These are phyloP conservation scores for Paxillus involutus DNA, from an alignment of 768 basidiomycete genomes.

Conservation along the genomic window DNA sequence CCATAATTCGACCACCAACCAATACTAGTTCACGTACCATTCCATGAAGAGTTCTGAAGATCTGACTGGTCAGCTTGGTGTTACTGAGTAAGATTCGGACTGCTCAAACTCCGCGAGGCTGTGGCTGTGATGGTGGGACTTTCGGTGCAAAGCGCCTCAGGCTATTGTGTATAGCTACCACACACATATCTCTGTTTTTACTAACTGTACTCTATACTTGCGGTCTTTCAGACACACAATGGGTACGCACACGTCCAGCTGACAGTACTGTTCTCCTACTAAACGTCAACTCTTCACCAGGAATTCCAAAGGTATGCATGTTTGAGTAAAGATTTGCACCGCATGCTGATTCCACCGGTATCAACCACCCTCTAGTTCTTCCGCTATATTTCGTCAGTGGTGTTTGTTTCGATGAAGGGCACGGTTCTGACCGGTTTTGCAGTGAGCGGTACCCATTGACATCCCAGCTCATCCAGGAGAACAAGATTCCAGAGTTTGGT, in stretches of 20 bases:
- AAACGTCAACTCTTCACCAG: slow-evolving; percentile 25
- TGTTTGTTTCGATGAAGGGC: neutral
- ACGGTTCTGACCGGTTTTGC: slow-evolving; percentile 11
- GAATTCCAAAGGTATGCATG: slow-evolving; percentile 63
- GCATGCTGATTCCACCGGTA: slow-evolving; percentile 7
- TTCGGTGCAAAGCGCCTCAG: neutral
- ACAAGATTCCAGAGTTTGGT: slow-evolving; percentile 99
- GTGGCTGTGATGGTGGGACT: slow-evolving; percentile 14
- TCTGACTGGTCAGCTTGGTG: too few species aligned
- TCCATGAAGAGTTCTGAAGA: neutral
- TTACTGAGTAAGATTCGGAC: too few species aligned
- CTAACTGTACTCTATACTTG: slow-evolving; percentile 4
- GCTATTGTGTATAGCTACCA: too few species aligned
- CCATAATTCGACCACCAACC: too few species aligned
- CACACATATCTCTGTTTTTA: slow-evolving; percentile 2
- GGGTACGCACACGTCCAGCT: slow-evolving; percentile 15
- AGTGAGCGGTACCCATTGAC: slow-evolving; percentile 98
- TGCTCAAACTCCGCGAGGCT: neutral
- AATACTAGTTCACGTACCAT: too few species aligned
- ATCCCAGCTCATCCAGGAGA: slow-evolving; percentile 96
- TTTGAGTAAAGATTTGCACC: neutral
- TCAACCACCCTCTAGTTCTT: slow-evolving; percentile 65
- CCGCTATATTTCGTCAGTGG: slow-evolving; percentile 87
- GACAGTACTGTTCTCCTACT: neutral
- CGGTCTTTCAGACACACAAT: slow-evolving; percentile 12